Evolutionary conservation across 352 stramenopile genomes (phyloP), one percentile per base, ranked within the genome.

Genomic region (Phytophthora tentaculata): DNA sequence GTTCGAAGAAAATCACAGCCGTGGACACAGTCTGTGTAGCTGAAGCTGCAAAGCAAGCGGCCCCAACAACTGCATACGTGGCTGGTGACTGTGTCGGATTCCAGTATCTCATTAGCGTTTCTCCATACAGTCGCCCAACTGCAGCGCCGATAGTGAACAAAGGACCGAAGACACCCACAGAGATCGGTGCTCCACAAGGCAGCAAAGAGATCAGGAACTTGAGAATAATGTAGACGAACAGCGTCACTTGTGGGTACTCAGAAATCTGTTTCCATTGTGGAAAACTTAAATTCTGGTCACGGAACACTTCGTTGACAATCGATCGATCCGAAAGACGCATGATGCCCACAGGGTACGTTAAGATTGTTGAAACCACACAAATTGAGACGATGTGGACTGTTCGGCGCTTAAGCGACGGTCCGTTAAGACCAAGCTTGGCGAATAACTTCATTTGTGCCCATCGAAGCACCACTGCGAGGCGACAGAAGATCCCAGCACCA

Each of bases 1-100:
- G 78, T 58, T 96, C 88, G 55, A 96, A 96, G 76, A 98, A 93
- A 52, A 96, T 94, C 24, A 96, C 86, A 0, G 86, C 83, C 0
- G 88, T 96, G 0, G 88, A 98, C 16, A 98, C 88, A 0, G 94
- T 96, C 49, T 95, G 77, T 3, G 95, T 98, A 12, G 94, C 93
- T 7, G 91, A 97, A 2, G 92, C 91, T 1, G 92, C 77, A 65
- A 98, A 97, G 61, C 90, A 94, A 16, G 94, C 94, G 3, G 95
- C 95, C 0, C 94, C 95, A 16, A 98, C 92, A 16, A 98, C 85
- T 0, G 94, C 90, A 48, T 97, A 98, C 19, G 88, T 92, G 0
- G 86, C 86, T 13, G 86, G 84, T 0, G 84, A 92, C 56, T 94
- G 84, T 2, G 80, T 84, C 17, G 85, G 82, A 44, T 79, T 92